Base-by-base conservation (phyloP, 2,329 filamentous ascomycete species). In the Cladosporium austrohemisphaericum region DNA sequence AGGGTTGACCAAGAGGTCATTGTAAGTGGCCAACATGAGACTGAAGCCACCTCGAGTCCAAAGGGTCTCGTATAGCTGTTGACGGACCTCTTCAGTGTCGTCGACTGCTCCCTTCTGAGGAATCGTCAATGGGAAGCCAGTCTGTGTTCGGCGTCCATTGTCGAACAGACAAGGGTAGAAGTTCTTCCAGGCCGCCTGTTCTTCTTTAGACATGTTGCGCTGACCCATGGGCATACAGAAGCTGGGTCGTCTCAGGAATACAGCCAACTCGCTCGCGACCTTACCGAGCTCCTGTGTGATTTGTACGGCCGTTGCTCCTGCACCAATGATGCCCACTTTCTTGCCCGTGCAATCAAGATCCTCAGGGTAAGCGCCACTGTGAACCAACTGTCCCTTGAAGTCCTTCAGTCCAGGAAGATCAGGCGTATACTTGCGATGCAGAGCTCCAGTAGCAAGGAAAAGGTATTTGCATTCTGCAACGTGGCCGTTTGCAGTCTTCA, bases 231-330 rank as follows among this genome's bases (percentile, higher is more conserved):
- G 81, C 1, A 86, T 58, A 0, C 79, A 79, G 4, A 83, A 68
- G 51, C 85, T 86, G 0, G 83, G 83, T 0, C 81, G 85, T 11
- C 83, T 74, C 57, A 85, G 80, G 63, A 85, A 85, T 19, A 86
- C 77, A 1, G 68, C 73, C 1, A 86, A 61, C 4, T 62, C 67
- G 1, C 44, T 43, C 8, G 57, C 59, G 9, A 59, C 56, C 26
- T 61, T 62, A 31, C 59, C 60, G 2, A 62, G 55, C 48, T 66
- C 63, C 36, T 67, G 64, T 3, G 60, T 61, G 33, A 65, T 63
- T 43, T 74, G 71, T 2, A 74, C 67, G 4, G 65, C 71, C 0
- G 70, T 71, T 3, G 69, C 67, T 11, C 71, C 71, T 5, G 68
- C 70, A 2, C 71, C 71, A 16, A 74, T 67, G 3, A 74, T 57